These are phyloP conservation scores for Solanum okadae DNA, from an alignment of 257 asterid species.

Conservation along the genomic window DNA sequence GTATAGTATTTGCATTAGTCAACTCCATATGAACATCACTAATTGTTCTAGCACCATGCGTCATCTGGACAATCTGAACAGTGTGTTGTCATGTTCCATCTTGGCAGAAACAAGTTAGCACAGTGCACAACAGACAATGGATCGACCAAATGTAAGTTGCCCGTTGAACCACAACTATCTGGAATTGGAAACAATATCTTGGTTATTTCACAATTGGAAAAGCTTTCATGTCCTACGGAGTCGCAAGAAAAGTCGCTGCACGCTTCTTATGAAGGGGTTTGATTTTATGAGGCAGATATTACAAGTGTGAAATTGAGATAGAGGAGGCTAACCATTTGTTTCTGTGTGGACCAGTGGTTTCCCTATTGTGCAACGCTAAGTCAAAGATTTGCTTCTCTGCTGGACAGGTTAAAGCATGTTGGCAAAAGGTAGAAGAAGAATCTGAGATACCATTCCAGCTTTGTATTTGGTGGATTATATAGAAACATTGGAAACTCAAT, in stretches of 20 bases:
- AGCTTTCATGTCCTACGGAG: background rate
- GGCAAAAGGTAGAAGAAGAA: background rate
- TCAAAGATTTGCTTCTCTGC: background rate
- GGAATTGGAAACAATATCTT: background rate
- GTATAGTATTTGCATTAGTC: background rate
- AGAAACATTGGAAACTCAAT: background rate
- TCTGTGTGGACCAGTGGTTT: background rate
- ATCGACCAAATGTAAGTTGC: background rate
- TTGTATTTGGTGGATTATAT: background rate
- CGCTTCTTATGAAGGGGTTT: background rate
- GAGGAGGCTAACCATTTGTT: background rate
- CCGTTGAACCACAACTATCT: background rate
- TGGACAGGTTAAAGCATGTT: background rate
- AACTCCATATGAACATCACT: background rate
- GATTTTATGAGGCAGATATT: background rate
- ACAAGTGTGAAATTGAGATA: background rate
- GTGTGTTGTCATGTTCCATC: background rate
- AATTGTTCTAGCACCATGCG: background rate
- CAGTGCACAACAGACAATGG: background rate
- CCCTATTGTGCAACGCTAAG: background rate
- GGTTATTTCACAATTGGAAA: background rate
- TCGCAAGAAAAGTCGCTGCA: background rate
- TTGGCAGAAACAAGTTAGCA: background rate
- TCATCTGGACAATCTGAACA: background rate
- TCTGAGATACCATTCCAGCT: background rate